Conservation (phyloP, 2,329 filamentous ascomycete species). For the Penicillium freii region DNA sequence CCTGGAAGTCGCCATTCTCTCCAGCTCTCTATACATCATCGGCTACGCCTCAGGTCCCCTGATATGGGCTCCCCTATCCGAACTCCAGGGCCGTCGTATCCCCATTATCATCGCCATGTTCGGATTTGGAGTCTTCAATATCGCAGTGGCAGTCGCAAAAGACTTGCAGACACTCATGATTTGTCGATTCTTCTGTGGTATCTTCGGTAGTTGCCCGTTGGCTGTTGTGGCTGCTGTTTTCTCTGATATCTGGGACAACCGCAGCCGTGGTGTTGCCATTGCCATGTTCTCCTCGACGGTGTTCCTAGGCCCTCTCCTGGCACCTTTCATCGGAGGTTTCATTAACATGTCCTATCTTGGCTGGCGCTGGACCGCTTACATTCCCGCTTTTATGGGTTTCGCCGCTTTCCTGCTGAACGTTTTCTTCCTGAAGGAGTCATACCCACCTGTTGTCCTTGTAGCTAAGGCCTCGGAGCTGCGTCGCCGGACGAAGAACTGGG, state of each 20-base stretch:
- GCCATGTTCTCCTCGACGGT: slow-evolving; percentile 53
- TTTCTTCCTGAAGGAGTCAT: slow-evolving; percentile 58
- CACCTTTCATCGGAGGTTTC: slow-evolving; percentile 57
- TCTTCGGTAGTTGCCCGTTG: slow-evolving; percentile 46
- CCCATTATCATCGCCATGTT: slow-evolving; percentile 47
- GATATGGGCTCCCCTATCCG: slow-evolving; percentile 60
- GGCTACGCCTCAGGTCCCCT: slow-evolving; percentile 57
- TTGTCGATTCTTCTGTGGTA: slow-evolving; percentile 46
- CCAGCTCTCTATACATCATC: slow-evolving; percentile 48
- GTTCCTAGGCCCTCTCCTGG: slow-evolving; percentile 53
- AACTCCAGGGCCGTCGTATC: slow-evolving; percentile 58
- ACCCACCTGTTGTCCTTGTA: slow-evolving; percentile 58
- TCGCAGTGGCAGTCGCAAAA: slow-evolving; percentile 43
- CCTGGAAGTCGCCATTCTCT: slow-evolving; percentile 42
- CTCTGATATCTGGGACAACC: slow-evolving; percentile 52
- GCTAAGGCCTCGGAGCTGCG: slow-evolving; percentile 50
- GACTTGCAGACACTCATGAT: slow-evolving; percentile 38
- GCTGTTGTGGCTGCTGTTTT: slow-evolving; percentile 45
- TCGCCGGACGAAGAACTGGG: slow-evolving; percentile 57
- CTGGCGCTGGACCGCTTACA: slow-evolving; percentile 57
- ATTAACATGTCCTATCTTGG: slow-evolving; percentile 49
- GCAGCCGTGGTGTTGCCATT: slow-evolving; percentile 35
- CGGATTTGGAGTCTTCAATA: slow-evolving; percentile 45
- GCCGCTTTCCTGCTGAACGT: slow-evolving; percentile 48
- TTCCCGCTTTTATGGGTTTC: slow-evolving; percentile 58